Evolutionary conservation across 495 filamentous ascomycete species (phyloP), one percentile per base, ranked within the genome.

Genomic region (Podospora pseudoanserina): DNA sequence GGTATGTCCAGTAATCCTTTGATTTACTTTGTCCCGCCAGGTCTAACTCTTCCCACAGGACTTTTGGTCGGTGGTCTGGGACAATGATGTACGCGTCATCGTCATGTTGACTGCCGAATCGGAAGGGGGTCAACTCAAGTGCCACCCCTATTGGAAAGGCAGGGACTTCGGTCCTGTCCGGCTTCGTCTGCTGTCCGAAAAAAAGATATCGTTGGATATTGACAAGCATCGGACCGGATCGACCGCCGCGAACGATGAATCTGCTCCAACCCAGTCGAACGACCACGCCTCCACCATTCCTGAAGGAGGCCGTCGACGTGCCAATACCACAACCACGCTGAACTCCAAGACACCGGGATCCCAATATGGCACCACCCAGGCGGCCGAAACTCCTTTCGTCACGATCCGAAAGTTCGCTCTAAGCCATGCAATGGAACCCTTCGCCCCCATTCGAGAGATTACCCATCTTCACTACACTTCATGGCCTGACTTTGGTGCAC

Each of bases 1-100:
- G 78, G 92, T 95, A 78, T 83, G 91, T 23, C 23, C 34, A 11
- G 18, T 9, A 20, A 5, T 16, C 6, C 9, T 5, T 49, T 6
- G 13, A 13, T 3, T 49, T 11, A 11, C 6, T 16, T 6, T 16
- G 7, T 49, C 13, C 6, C 6, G 2, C 3, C 13, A 16, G 26
- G 67, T 72, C 84, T 88, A 75, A 88, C 76, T 28, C 27, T 26
- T n/a, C n/a, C 9, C 32, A 55, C 78, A 97, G 94, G 95, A 99
- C 79, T 99, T 99, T 74, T 99, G 95, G 95, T 93, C 92, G 59
- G 89, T 97, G 23, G 85, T 97, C 58, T 99, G 95, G 95, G 94
- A 98, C 74, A 91, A 98, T 80, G 93, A 97, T 75, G 88, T 96
- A 27, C 89, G 93, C 64, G 91, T 98, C 32, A 87, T 99, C 65